Evolutionary conservation across 371 early-diverging fungal genomes (phyloP), one percentile per base, ranked within the genome.

Genomic region (Mortierella sp.): DNA sequence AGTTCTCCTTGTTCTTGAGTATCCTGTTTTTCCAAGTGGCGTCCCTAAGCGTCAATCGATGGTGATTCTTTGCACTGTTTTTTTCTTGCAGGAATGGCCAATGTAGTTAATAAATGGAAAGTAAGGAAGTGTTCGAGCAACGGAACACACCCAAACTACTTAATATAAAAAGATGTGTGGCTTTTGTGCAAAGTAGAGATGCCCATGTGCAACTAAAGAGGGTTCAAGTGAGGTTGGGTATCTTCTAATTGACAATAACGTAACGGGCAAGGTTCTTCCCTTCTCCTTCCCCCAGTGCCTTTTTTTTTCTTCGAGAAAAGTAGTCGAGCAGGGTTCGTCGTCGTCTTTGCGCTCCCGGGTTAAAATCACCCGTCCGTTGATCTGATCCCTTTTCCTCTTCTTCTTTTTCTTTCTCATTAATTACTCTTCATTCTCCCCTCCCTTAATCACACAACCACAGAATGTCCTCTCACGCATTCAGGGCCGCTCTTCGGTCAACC

Each of bases 391-490:
- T 63, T 44, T 48, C 16, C 26, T 28, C 14, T 34, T 44, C 48
- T 47, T 65, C 47, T 47, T 50, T 65, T 75, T 42, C 28, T 71
- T 55, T 63, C 31, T 58, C 68, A 55, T 47, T 45, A 54, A 21
- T 72, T 44, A 31, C 50, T 38, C 11, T 21, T 50, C 70, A n/a
- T 21, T 13, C 48, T 31, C 65, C 44, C 55, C 76, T 50, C 42
- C 10, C 68, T 47, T 26, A 42, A 47, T 52, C 76, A 24, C 44
- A 9, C 38, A 52, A 16, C n/a, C n/a, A 11, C 77, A 55, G 60
- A 34, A 84, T 84, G 84, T 81, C 74, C 75, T 65, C 82, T 5
- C 75, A 60, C 38, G 82, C 80, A 71, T 82, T 85, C 80, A 81
- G 82, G 75, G 80, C 86, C 47, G 80, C 76, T 24, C 70, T 84